phyloP scores from a whole-genome alignment of 768 basidiomycete genomes.

The Leccinum boreale region DNA sequence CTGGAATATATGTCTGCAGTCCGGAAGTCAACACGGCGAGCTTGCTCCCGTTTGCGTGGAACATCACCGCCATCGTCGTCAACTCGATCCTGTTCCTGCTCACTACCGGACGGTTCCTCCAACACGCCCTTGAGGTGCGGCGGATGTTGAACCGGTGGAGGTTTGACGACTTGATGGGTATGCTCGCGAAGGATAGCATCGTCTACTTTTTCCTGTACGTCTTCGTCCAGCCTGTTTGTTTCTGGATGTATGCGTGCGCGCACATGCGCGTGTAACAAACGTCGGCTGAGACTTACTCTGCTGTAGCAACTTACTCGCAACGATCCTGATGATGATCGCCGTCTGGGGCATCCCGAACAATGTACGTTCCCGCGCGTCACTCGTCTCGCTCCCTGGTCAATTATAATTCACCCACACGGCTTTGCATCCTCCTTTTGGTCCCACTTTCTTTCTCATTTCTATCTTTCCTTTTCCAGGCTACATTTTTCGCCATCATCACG shows the following conservation, averaged over 20 bases:
- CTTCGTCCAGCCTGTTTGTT: not conserved
- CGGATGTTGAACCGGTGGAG: constrained; percentile 8
- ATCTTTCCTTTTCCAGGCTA: not conserved
- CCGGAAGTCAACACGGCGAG: not conserved
- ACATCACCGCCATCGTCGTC: constrained; percentile 9
- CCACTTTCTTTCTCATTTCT: not conserved
- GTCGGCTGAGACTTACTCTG: not conserved
- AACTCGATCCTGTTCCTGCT: constrained; percentile 15
- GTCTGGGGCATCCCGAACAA: constrained; percentile 12
- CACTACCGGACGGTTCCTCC: constrained; percentile 13
- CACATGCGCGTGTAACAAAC: not conserved
- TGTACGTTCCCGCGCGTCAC: constrained; percentile 2
- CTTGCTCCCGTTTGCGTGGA: constrained; percentile 14
- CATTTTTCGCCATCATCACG: constrained; percentile 10
- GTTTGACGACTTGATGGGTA: constrained; percentile 12
- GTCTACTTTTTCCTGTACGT: constrained; percentile 20
- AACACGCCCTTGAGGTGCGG: constrained; percentile 7
- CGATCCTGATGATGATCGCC: constrained; percentile 14
- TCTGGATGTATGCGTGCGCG: not conserved
- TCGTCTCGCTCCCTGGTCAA: not conserved
- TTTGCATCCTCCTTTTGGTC: not conserved
- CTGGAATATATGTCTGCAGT: constrained; percentile 14
- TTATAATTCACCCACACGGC: not conserved
- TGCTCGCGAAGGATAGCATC: constrained; percentile 18
- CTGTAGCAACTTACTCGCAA: constrained; percentile 15